phyloP scores from a whole-genome alignment of 2,329 filamentous ascomycete genomes.

The Alternaria ethzedia region DNA sequence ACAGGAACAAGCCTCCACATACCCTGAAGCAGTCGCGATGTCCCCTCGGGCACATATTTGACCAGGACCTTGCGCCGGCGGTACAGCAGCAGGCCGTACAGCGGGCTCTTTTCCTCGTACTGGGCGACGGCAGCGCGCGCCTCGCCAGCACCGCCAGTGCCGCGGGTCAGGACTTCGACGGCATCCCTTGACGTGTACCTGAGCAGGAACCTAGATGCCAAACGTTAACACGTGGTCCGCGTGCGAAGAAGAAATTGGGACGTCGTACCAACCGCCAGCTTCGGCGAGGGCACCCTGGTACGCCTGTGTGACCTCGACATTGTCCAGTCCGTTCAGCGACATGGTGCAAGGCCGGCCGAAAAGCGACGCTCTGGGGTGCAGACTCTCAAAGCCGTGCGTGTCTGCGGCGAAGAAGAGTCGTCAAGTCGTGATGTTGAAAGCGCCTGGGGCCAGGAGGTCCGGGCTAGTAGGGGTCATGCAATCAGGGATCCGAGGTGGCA shows the following conservation, averaged over 20 bases:
- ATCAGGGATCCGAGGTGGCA: constrained; percentile 6
- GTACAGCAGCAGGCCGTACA: constrained; percentile 92
- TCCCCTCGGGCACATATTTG: constrained; percentile 90
- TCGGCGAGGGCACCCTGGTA: constrained; percentile 81
- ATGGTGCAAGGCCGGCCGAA: constrained; percentile 57
- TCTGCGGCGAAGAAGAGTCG: constrained; percentile 13
- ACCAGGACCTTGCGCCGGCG: constrained; percentile 87
- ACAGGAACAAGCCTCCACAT: constrained; percentile 34
- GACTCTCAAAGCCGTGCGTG: constrained; percentile 15
- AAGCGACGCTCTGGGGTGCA: constrained; percentile 13
- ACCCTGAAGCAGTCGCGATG: constrained; percentile 93
- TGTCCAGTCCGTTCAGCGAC: constrained; percentile 96
- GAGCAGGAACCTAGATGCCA: constrained; percentile 78
- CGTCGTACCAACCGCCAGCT: constrained; percentile 88
- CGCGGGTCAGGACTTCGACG: constrained; percentile 76
- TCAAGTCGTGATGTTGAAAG: constrained; percentile 1
- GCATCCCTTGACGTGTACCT: constrained; percentile 91
- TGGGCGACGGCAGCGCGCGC: constrained; percentile 77
- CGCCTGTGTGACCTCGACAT: constrained; percentile 79
- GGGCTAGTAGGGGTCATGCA: constrained; percentile 8
- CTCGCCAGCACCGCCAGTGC: constrained; percentile 83
- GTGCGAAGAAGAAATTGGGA: constrained; percentile 10
- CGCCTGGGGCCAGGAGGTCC: constrained; percentile 8
- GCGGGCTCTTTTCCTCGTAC: constrained; percentile 83
- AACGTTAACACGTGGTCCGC: constrained; percentile 30